Percentiles rank a stretch among this genome's conserved stretches.
Evolutionary conservation across 352 stramenopile species (phyloP).

Genomic region (Phytophthora aleatoria): DNA sequence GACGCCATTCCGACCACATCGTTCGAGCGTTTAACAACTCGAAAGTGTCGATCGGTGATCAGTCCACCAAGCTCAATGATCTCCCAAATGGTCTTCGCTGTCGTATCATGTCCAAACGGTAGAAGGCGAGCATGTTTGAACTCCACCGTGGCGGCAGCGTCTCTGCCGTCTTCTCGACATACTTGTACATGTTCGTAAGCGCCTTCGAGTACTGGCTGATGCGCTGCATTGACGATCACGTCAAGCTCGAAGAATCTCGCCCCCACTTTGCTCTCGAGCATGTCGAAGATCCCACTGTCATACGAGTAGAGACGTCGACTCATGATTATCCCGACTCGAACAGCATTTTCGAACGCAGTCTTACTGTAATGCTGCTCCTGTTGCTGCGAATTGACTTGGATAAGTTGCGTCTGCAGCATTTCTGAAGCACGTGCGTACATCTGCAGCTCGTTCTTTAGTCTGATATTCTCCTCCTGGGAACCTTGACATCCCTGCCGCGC

Average conservation of each 20-base stretch:
- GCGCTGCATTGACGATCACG: constrained; percentile 3
- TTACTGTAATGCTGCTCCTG: neutral
- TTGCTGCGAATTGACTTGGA: neutral
- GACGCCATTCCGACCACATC: neutral
- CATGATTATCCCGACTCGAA: neutral
- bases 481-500: constrained; percentile 12
- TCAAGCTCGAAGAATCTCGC: constrained; percentile 10
- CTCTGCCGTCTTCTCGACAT: constrained; percentile 9
- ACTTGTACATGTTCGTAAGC: constrained; percentile 9
- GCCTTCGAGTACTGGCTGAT: neutral
- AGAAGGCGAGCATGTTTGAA: constrained; percentile 12
- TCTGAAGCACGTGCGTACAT: constrained; percentile 1
- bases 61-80: neutral
- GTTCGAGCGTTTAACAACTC: neutral
- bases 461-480: constrained; percentile 10
- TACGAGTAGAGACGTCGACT: neutral
- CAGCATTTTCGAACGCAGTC: neutral
- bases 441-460: constrained; percentile 15
- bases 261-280: constrained; percentile 8
- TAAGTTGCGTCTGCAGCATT: constrained; percentile 10
- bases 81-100: constrained; percentile 2
- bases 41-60: neutral
- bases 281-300: constrained; percentile 5
- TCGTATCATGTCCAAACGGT: constrained; percentile 5
- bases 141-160: constrained; percentile 8